phyloP scores from a whole-genome alignment of 2,329 filamentous ascomycete genomes.

The Colletotrichum euphorbiae region DNA sequence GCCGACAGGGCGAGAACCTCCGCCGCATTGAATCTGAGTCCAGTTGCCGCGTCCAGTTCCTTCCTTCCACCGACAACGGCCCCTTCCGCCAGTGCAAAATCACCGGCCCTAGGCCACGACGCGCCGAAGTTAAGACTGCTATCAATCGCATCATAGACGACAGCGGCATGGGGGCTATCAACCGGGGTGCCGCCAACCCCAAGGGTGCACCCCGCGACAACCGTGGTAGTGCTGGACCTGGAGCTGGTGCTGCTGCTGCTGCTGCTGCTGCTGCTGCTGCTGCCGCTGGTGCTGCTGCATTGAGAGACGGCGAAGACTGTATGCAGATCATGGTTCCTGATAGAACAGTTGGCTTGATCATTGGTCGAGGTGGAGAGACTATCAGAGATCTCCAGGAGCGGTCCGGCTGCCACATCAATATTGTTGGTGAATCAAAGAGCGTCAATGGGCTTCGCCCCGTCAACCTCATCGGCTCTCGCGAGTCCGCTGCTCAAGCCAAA shows the following conservation, averaged over 20 bases:
- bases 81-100: slow-evolving; percentile 88
- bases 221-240: slow-evolving; percentile 33
- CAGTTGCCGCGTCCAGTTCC: slow-evolving; percentile 87
- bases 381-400: slow-evolving; percentile 92
- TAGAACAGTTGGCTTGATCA: slow-evolving; percentile 91
- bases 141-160: slow-evolving; percentile 92
- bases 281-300: slow-evolving; percentile 52
- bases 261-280: slow-evolving; percentile 43
- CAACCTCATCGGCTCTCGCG: slow-evolving; percentile 84
- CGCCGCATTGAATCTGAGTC: slow-evolving; percentile 86
- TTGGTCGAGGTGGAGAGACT: slow-evolving; percentile 92
- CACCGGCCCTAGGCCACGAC: slow-evolving; percentile 76
- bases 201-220: slow-evolving; percentile 50
- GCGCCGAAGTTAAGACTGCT: slow-evolving; percentile 82
- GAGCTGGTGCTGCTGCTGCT: slow-evolving; percentile 47
- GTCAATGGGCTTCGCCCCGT: slow-evolving; percentile 90
- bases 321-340: slow-evolving; percentile 96
- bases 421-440: slow-evolving; percentile 92
- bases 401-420: slow-evolving; percentile 95
- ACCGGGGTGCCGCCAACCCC: slow-evolving; percentile 56
- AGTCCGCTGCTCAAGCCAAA: slow-evolving; percentile 82
- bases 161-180: slow-evolving; percentile 67
- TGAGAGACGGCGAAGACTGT: slow-evolving; percentile 84
- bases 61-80: slow-evolving; percentile 80
- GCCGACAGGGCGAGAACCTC: slow-evolving; percentile 89